These are phyloP conservation scores for Psilocybe sp. DNA, from an alignment of 768 basidiomycete genomes.

Conservation along the genomic window DNA sequence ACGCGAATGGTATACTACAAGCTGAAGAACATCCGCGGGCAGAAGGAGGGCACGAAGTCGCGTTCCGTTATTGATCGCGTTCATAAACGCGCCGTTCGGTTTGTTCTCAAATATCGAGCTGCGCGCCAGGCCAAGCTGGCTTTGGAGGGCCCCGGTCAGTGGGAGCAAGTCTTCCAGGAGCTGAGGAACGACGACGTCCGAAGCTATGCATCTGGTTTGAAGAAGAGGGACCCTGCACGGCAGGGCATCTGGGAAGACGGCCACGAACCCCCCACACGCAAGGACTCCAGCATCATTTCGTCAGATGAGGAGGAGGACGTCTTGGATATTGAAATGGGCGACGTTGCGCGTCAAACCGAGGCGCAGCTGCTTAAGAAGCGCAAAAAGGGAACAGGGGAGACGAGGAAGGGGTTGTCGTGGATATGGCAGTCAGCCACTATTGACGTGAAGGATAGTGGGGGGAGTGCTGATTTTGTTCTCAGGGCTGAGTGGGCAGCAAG, in stretches of 20 bases:
- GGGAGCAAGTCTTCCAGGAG: conserved; percentile 10
- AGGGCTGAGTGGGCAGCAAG: conserved; percentile 12
- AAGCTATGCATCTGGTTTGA: conserved; percentile 5
- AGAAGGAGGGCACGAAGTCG: conserved; percentile 18
- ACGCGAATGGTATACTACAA: conserved; percentile 17
- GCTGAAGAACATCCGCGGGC: conserved; percentile 19
- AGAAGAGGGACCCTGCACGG: background rate
- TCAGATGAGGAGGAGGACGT: background rate
- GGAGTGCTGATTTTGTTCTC: conserved; percentile 5
- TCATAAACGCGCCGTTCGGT: conserved; percentile 6
- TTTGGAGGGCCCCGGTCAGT: conserved; percentile 10
- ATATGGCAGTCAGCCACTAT: conserved; percentile 4
- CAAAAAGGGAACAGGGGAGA: no score
- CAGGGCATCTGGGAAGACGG: conserved; percentile 3
- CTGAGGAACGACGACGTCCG: conserved; percentile 15
- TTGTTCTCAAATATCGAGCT: conserved; percentile 13
- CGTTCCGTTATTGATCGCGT: conserved; percentile 16
- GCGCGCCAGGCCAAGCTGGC: conserved; percentile 9
- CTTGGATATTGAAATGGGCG: background rate
- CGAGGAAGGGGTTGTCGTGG: conserved; percentile 9
- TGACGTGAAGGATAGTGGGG: background rate
- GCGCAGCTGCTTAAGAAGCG: no score
- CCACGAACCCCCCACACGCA: background rate
- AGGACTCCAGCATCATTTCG: no score
- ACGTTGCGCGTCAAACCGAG: no score